Percentiles rank a stretch among this genome's conserved stretches.
Conservation (phyloP, 2,329 filamentous ascomycete species). For the Ophiosphaerella korrae region DNA sequence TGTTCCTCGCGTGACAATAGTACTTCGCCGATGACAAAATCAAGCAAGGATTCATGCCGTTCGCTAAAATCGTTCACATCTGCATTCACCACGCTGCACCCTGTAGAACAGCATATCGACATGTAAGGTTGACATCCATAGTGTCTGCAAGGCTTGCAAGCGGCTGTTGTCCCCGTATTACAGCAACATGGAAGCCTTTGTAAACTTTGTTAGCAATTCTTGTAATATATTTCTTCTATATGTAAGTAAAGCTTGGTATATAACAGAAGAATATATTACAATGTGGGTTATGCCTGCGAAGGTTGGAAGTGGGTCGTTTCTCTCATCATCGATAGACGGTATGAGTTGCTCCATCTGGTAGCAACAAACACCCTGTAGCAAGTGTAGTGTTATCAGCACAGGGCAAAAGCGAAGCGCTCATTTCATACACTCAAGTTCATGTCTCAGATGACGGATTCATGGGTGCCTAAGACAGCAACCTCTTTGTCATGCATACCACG, state of each 20-base stretch:
- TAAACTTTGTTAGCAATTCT: neutral
- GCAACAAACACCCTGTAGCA: too few relatives aligned
- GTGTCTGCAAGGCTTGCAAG: neutral
- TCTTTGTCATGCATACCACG: too few relatives aligned
- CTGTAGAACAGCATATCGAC: slow-evolving; percentile 18
- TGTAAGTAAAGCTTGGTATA: slow-evolving; percentile 9
- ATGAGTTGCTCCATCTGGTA: neutral
- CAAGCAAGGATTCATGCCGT: slow-evolving; percentile 14
- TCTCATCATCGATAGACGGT: slow-evolving; percentile 3
- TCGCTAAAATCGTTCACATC: slow-evolving; percentile 16
- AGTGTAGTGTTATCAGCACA: slow-evolving; percentile 4
- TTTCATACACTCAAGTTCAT: neutral
- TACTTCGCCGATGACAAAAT: slow-evolving; percentile 12
- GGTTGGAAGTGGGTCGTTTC: slow-evolving; percentile 1
- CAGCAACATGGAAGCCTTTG: neutral
- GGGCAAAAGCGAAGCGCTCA: slow-evolving; percentile 11
- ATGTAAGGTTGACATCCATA: slow-evolving; percentile 1
- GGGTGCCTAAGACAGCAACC: slow-evolving; percentile 1
- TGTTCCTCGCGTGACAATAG: slow-evolving; percentile 12
- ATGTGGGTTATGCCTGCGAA: slow-evolving; percentile 9
- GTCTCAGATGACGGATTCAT: neutral
- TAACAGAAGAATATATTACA: slow-evolving; percentile 15
- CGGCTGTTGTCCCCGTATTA: neutral
- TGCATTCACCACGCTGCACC: slow-evolving; percentile 9
- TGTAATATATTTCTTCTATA: slow-evolving; percentile 7